Base-by-base conservation (phyloP, 306 rosid genomes). In the Senna tora region DNA sequence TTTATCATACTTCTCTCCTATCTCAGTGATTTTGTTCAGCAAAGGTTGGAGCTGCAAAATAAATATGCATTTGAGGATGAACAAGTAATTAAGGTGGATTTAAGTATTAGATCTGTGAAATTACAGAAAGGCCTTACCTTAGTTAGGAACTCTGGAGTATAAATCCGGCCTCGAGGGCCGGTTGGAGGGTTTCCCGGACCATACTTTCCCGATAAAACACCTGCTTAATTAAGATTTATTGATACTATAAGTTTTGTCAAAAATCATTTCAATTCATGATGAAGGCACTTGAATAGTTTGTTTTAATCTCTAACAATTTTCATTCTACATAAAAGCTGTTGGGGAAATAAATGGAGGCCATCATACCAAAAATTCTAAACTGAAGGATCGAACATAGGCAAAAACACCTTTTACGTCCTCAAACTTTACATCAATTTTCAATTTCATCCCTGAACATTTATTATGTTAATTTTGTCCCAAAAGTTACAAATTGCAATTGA, bases 141-240 rank as follows among this genome's bases (percentile, higher is more conserved):
- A 9, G 82, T 81, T 46, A 94, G 78, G 65, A 86, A 89, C 9
- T 91, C 91, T 2, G 89, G 90, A 55, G 96, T 91, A 76, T 89
- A 94, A 65, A 94, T 89, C 78, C 75, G 75, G 4, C 95, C 64
- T 70, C 95, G 87, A 65, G 98, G 98, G 45, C 98, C 96, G 5
- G 73, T 71, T 51, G 98, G 98, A 14, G 92, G 92, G 58, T 89
- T 91, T 55, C 69, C 83, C 9, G 96, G 91, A 55, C 85, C 82
- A 73, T 94, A 91, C 86, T 94, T 94, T 61, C 98, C 98, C 0
- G 96, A 86, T 5, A 94, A 90, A 81, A 61, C 82, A 70, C 98
- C 98, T 91, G 86, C 74, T 59, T 42, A 64, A 36, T 36, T 36
- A 36, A 36, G 39, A 36, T 36, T 41, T 69, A 39, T 45, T 17